Evolutionary conservation across 2,329 filamentous ascomycete genomes (phyloP), one percentile per base, ranked within the genome.

Genomic region (Cercospora berteroae): DNA sequence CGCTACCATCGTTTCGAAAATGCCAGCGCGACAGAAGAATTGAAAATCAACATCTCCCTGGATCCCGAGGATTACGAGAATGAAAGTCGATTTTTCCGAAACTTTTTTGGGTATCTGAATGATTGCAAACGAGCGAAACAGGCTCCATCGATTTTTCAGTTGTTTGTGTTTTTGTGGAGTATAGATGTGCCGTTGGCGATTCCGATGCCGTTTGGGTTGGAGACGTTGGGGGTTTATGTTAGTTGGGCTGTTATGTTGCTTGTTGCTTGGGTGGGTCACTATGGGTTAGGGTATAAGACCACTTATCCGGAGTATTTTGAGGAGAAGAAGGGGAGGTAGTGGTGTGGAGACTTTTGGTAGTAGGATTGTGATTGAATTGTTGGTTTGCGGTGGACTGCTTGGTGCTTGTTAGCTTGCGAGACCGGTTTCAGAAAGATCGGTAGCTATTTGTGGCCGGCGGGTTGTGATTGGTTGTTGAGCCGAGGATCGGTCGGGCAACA

Each of bases 61-160:
- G 70, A 72, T 31, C 70, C 70, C 0, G 69, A 72, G 31, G 69
- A 72, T 25, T 72, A 72, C 31, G 70, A 72, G 63, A 72, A 72
- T 36, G 70, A 72, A 39, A 66, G 65, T 20, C 33, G 69, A 23
- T 72, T 72, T 52, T 72, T 72, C 29, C 48, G 70, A 4, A 72
- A 72, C 18, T 72, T 72, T 58, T 72, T 72, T 62, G 70, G 70
- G 25, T 72, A 72, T 52, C 44, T 72, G 31, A 64, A 67, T 31
- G 70, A 72, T 57, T 72, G 70, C 56, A 71, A 72, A 42, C 59
- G 63, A n/a, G 64, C 62, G 9, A 65, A 67, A 58, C 63, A 42
- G 27, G 31, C 63, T 5, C 70, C 70, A 8, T 66, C 61, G 25
- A 67, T 72, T 9, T 72, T 72, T 55, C 70, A 72, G 48, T 63